Percentiles rank a stretch among this genome's conserved stretches.
phyloP scores from a whole-genome alignment of 208 protist species.

The Trypanosoma vivax region DNA sequence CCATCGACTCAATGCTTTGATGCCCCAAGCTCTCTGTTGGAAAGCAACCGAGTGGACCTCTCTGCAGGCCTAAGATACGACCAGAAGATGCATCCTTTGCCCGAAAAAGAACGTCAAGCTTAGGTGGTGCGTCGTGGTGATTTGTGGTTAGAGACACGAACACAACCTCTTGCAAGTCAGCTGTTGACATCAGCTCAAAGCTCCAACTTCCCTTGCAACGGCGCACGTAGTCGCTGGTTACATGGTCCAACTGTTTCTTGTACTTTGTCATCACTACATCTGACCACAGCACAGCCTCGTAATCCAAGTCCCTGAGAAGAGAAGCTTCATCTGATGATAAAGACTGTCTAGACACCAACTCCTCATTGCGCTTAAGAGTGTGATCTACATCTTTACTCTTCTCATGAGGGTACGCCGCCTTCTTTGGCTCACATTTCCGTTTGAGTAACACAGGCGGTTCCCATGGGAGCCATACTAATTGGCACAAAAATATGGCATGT shows the following conservation, averaged over 20 bases:
- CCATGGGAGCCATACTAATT: conserved; percentile 56
- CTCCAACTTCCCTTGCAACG: conserved; percentile 11
- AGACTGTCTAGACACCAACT: background rate
- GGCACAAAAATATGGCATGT: conserved; percentile 53
- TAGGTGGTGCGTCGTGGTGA: background rate
- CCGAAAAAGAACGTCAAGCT: conserved; percentile 14
- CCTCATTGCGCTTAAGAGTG: background rate
- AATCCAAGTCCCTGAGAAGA: conserved; percentile 41
- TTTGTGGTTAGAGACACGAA: conserved; percentile 19
- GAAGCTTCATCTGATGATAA: conserved; percentile 25
- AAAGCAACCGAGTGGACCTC: conserved; percentile 12
- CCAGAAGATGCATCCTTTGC: conserved; percentile 13
- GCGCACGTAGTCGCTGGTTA: conserved; percentile 12
- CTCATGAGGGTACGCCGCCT: background rate
- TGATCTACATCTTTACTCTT: background rate
- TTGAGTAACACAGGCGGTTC: conserved; percentile 37
- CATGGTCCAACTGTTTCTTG: conserved; percentile 27
- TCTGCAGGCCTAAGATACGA: conserved; percentile 12
- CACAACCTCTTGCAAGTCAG: conserved; percentile 33
- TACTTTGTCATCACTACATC: conserved; percentile 52
- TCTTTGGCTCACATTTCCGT: background rate
- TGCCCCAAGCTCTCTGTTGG: conserved; percentile 7
- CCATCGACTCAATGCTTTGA: conserved; percentile 1
- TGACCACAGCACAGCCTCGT: conserved; percentile 35
- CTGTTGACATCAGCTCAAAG: conserved; percentile 26